These are phyloP conservation scores for Clitoria ternatea DNA, from an alignment of 306 rosid species.

Conservation along the genomic window DNA sequence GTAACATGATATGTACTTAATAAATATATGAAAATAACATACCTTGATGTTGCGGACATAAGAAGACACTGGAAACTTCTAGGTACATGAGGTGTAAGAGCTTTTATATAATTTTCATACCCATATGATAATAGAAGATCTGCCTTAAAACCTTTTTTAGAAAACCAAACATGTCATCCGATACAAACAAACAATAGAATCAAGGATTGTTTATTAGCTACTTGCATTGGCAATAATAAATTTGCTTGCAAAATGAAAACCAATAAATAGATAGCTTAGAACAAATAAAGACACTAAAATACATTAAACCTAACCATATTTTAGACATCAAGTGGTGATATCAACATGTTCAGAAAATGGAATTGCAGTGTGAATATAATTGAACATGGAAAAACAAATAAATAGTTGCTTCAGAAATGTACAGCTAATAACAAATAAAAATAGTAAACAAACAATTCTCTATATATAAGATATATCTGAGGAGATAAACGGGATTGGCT, in stretches of 20 bases:
- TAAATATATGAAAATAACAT: too few relatives aligned
- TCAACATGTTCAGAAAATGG: not conserved
- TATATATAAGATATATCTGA: too few relatives aligned
- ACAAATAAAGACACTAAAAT: too few relatives aligned
- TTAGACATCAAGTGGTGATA: not conserved
- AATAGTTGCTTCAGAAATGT: not conserved
- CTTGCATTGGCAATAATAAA: not conserved
- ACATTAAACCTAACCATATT: not conserved
- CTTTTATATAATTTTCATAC: conserved; percentile 77
- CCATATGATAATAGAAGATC: conserved; percentile 89
- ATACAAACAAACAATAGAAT: not conserved
- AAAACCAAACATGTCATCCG: not conserved
- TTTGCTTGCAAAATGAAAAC: not conserved
- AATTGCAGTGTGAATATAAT: not conserved
- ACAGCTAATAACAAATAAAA: not conserved
- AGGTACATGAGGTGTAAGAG: conserved; percentile 67
- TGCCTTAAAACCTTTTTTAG: conserved; percentile 55
- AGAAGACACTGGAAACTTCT: conserved; percentile 86
- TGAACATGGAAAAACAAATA: not conserved
- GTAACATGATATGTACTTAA: too few relatives aligned
- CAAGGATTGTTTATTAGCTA: not conserved
- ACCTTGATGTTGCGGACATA: conserved; percentile 95
- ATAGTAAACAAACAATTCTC: not conserved
- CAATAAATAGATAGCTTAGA: too few relatives aligned
- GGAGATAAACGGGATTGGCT: too few relatives aligned